Percentiles rank a stretch among this genome's conserved stretches.
These are phyloP conservation scores for Mallotus repandus DNA, from an alignment of 441 rosid genomes.

Conservation along the genomic window DNA sequence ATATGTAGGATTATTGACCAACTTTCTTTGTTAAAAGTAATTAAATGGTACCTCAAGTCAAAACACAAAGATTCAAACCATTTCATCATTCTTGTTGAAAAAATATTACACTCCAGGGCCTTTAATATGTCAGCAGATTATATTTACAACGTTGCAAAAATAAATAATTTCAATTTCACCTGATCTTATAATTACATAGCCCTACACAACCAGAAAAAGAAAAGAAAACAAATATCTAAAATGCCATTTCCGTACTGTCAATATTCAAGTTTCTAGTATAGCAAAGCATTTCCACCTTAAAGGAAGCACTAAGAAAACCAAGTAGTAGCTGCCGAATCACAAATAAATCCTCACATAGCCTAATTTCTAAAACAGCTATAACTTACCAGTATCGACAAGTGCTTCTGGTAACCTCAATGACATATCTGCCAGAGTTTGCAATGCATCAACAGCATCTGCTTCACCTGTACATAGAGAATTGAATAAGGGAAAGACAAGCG, in stretches of 20 bases:
- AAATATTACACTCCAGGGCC: neutral
- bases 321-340: neutral
- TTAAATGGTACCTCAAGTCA: neutral
- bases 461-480: constrained; percentile 45
- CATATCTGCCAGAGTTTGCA: constrained; percentile 76
- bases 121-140: neutral
- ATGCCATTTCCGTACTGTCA: neutral
- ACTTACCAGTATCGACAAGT: constrained; percentile 72
- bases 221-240: neutral
- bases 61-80: neutral
- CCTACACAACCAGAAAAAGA: neutral
- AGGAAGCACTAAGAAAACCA: neutral
- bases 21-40: neutral
- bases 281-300: neutral
- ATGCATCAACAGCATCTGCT: constrained; percentile 63
- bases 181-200: neutral
- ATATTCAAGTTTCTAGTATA: neutral
- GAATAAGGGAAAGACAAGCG: constrained; percentile 19
- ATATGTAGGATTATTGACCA: neutral
- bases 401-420: constrained; percentile 91
- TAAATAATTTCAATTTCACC: neutral
- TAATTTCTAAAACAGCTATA: constrained; percentile 24
- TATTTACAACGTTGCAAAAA: neutral
- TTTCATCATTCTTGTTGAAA: neutral
- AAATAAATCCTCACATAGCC: neutral